These are phyloP conservation scores for Nadsonia commutata DNA, from an alignment of 1,139 yeast genomes.

Conservation along the genomic window DNA sequence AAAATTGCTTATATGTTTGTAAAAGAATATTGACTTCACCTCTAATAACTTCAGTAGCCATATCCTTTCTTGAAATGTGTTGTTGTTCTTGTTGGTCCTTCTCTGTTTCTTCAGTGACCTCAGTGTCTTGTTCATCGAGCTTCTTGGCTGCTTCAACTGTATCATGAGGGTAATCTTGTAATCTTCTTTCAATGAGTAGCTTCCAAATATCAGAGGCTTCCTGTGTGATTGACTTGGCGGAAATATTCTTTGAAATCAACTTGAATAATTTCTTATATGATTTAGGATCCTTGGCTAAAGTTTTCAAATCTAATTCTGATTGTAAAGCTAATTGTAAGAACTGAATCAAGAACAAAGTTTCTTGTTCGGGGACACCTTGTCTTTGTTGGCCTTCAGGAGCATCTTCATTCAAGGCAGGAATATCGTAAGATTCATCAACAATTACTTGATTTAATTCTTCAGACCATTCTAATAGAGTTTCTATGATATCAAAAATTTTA, in stretches of 20 bases:
- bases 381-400: constrained; percentile 9
- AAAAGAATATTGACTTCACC: constrained; percentile 16
- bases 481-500: constrained; percentile 10
- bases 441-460: constrained; percentile 15
- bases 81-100: constrained; percentile 7
- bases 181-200: constrained; percentile 10
- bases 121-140: constrained; percentile 4
- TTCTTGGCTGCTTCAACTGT: constrained; percentile 8
- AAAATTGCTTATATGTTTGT: constrained; percentile 1
- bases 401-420: constrained; percentile 15
- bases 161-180: constrained; percentile 11
- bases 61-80: constrained; percentile 5
- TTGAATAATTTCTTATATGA: constrained; percentile 11
- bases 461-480: constrained; percentile 8
- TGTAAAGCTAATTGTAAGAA: constrained; percentile 4
- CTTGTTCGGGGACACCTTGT: not conserved
- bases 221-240: constrained; percentile 10
- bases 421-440: constrained; percentile 22
- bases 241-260: constrained; percentile 10
- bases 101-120: constrained; percentile 9
- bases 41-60: constrained; percentile 15
- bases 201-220: constrained; percentile 12
- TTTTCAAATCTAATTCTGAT: not conserved
- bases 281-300: constrained; percentile 2
- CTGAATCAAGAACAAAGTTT: constrained; percentile 2